A percentile compares a stretch with the other conserved stretches of the same genome.
phyloP scores from a whole-genome alignment of 2,329 filamentous ascomycete species.

The Bipolaris sorokiniana region DNA sequence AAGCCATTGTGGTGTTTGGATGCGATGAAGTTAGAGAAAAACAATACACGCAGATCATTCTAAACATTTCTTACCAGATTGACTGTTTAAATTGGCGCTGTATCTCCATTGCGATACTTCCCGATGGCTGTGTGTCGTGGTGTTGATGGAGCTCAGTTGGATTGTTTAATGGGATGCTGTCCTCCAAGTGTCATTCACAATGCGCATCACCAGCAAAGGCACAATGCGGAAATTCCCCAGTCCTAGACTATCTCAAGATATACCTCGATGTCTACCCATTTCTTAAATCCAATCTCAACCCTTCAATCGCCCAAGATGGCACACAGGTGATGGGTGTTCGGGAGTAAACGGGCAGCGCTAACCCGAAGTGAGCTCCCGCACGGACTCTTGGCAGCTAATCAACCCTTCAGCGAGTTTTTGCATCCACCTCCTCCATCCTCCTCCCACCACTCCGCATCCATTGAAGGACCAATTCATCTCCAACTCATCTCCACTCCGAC shows the following conservation, averaged over 20 bases:
- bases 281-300: neutral
- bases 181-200: neutral
- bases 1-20: neutral
- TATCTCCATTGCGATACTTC: neutral
- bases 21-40: neutral
- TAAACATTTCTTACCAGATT: neutral
- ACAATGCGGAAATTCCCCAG: neutral
- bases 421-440: conserved; percentile 36
- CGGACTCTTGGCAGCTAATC: conserved; percentile 28
- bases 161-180: neutral
- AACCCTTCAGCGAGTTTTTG: conserved; percentile 29
- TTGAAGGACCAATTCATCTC: conserved; percentile 48
- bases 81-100: neutral
- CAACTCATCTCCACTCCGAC: conserved; percentile 49
- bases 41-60: neutral
- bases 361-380: conserved; percentile 24
- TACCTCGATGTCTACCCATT: neutral
- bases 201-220: neutral
- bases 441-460: conserved; percentile 39
- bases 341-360: conserved; percentile 22
- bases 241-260: too few relatives aligned
- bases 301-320: neutral
- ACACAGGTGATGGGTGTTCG: conserved; percentile 10
- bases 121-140: neutral
- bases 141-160: neutral